Conservation (phyloP, 2,329 filamentous ascomycete genomes). For the Cladosporium cucumerinum region DNA sequence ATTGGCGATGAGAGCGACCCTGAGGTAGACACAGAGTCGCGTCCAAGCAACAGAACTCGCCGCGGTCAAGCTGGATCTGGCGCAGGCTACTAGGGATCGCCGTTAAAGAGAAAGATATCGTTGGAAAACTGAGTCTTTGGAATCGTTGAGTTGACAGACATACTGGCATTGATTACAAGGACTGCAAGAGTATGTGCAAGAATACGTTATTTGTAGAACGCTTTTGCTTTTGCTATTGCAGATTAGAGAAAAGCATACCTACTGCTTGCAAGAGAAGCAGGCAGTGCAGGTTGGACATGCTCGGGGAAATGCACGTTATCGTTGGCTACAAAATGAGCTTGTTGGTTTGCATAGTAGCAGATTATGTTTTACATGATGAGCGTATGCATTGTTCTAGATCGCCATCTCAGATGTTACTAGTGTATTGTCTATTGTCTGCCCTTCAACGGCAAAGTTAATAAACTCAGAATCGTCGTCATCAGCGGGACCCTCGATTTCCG, state of each 20-base stretch:
- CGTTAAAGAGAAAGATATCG: conserved; percentile 15
- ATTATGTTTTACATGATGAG: background rate
- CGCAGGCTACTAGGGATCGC: conserved; percentile 13
- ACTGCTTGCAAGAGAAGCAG: background rate
- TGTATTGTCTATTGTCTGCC: background rate
- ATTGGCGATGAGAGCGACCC: conserved; percentile 53
- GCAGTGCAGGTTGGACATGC: background rate
- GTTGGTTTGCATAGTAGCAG: background rate
- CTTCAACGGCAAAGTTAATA: background rate
- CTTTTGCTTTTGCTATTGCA: background rate
- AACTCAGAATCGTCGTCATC: background rate
- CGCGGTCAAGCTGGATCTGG: conserved; percentile 25
- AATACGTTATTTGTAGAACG: background rate
- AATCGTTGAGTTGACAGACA: background rate
- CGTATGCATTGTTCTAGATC: background rate
- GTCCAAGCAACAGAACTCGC: conserved; percentile 25
- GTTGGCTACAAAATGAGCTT: background rate
- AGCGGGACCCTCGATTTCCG: background rate
- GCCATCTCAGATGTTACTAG: background rate
- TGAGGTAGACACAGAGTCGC: conserved; percentile 29
- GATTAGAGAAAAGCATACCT: background rate
- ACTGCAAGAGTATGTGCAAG: background rate
- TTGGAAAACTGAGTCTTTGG: background rate
- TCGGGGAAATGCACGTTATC: background rate
- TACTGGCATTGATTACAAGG: background rate